These are phyloP conservation scores for Fusarium albidum DNA, from an alignment of 2,329 filamentous ascomycete species.

Conservation along the genomic window DNA sequence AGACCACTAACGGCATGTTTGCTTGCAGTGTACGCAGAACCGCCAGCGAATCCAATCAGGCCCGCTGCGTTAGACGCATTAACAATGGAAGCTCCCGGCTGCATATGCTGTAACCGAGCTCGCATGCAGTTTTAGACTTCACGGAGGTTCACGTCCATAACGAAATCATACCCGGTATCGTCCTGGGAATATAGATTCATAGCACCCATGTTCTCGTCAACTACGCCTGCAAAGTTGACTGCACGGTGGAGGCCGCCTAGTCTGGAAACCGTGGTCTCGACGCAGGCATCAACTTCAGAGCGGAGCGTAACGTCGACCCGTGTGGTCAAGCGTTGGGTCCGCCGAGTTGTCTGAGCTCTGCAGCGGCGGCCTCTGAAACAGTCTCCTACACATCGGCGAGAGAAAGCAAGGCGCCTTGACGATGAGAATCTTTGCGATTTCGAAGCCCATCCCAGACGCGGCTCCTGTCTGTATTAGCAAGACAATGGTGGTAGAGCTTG, in stretches of 20 bases:
- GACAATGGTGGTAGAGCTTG: no score
- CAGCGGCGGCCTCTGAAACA: no score
- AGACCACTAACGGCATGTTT: slow-evolving; percentile 9
- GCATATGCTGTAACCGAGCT: not conserved
- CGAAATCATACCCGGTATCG: not conserved
- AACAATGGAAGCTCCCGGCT: slow-evolving; percentile 7
- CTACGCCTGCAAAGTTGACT: slow-evolving; percentile 6
- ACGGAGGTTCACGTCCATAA: slow-evolving; percentile 5
- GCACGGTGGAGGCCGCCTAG: slow-evolving; percentile 5
- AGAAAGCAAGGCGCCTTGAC: no score
- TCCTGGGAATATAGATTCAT: not conserved
- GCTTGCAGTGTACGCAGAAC: slow-evolving; percentile 3
- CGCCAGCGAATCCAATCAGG: not conserved
- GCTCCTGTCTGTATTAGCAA: no score
- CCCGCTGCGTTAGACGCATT: slow-evolving; percentile 10
- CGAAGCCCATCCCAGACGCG: no score
- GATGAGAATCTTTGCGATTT: no score
- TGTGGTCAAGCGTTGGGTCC: no score
- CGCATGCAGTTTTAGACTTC: not conserved
- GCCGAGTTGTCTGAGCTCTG: no score
- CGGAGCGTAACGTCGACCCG: no score
- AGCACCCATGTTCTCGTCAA: no score
- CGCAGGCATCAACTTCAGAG: slow-evolving; percentile 4
- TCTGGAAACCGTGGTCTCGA: not conserved
- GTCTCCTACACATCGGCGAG: no score